These are phyloP conservation scores for Penicillium malachiteum DNA, from an alignment of 495 filamentous ascomycete genomes.

Conservation along the genomic window DNA sequence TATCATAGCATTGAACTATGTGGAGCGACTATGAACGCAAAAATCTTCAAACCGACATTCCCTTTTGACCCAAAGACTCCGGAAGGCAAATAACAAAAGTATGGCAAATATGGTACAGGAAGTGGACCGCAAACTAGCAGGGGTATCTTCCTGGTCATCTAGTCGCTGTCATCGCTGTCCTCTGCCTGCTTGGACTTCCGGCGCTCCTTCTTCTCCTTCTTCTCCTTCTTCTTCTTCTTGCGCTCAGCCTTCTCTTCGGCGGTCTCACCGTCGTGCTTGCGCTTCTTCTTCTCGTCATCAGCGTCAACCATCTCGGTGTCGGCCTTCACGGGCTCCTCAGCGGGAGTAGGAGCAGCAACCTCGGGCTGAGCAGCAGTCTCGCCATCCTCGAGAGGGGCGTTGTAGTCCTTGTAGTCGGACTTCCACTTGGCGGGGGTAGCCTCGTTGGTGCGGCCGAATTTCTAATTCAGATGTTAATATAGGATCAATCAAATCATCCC, in stretches of 20 bases:
- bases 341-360: constrained; percentile 22
- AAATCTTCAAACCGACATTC: constrained; percentile 32
- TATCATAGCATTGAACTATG: no score
- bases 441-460: constrained; percentile 90
- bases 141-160: constrained; percentile 39
- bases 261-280: constrained; percentile 80
- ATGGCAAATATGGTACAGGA: constrained; percentile 43
- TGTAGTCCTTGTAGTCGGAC: constrained; percentile 84
- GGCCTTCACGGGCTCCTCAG: constrained; percentile 28
- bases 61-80: constrained; percentile 50
- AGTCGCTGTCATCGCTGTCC: constrained; percentile 58
- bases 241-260: constrained; percentile 71
- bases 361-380: constrained; percentile 43
- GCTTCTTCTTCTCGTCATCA: constrained; percentile 64
- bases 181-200: constrained; percentile 60
- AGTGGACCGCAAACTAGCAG: constrained; percentile 23
- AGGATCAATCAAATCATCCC: neutral
- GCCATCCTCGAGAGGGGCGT: constrained; percentile 44
- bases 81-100: constrained; percentile 19
- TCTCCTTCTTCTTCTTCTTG: constrained; percentile 73
- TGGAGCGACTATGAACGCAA: constrained; percentile 11
- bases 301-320: constrained; percentile 39
- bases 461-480: constrained; percentile 44
- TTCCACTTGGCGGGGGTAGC: constrained; percentile 90
- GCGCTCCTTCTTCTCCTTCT: constrained; percentile 71